These are phyloP conservation scores for Lecanicillium sp. DNA, from an alignment of 2,329 filamentous ascomycete genomes.

Conservation along the genomic window DNA sequence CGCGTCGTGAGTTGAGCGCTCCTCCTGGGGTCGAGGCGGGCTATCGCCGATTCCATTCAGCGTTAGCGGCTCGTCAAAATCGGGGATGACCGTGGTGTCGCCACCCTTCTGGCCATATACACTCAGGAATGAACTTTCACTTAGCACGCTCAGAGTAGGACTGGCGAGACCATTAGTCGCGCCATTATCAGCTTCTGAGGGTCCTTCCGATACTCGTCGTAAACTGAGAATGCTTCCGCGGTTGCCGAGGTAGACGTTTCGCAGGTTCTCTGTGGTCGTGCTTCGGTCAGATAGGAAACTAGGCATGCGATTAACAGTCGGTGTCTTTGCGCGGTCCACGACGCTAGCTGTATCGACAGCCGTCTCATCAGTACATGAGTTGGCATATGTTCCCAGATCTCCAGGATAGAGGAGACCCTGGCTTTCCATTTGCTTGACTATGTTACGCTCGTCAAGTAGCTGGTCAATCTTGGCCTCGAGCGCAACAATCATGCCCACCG, in stretches of 20 bases:
- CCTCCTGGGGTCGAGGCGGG: slow-evolving; percentile 3
- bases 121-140: slow-evolving; percentile 60
- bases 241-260: slow-evolving; percentile 48
- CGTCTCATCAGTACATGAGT: slow-evolving; percentile 12
- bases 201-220: slow-evolving; percentile 36
- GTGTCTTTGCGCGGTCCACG: slow-evolving; percentile 20
- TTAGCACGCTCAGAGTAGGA: slow-evolving; percentile 55
- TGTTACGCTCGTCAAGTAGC: slow-evolving; percentile 44
- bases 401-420: slow-evolving; percentile 26
- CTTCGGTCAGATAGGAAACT: slow-evolving; percentile 56
- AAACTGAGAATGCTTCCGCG: slow-evolving; percentile 43
- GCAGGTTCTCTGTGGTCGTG: slow-evolving; percentile 52
- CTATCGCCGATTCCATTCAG: slow-evolving; percentile 18
- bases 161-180: slow-evolving; percentile 38
- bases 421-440: slow-evolving; percentile 42
- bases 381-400: slow-evolving; percentile 17
- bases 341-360: slow-evolving; percentile 9
- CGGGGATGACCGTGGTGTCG: slow-evolving; percentile 15
- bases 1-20: too few relatives aligned
- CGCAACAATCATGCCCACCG: slow-evolving; percentile 59
- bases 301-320: slow-evolving; percentile 49
- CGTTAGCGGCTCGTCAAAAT: slow-evolving; percentile 22
- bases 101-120: slow-evolving; percentile 46
- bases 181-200: slow-evolving; percentile 25
- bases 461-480: slow-evolving; percentile 54